These are phyloP conservation scores for Rachicladosporium sp. DNA, from an alignment of 2,329 filamentous ascomycete genomes.

Conservation along the genomic window DNA sequence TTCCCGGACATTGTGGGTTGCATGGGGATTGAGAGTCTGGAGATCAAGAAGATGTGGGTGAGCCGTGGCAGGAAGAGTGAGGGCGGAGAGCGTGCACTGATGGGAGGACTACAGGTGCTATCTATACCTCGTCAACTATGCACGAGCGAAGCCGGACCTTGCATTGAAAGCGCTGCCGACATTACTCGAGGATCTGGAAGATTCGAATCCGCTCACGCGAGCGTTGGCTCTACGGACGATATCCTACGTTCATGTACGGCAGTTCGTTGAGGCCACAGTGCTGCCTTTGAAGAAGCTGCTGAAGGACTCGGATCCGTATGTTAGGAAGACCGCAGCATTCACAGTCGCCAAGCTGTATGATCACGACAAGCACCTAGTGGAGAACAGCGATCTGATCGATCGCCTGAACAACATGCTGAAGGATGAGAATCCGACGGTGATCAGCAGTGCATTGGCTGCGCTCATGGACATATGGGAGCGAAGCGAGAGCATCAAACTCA, in stretches of 20 bases:
- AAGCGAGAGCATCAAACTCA: slow-evolving; percentile 93
- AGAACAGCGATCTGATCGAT: slow-evolving; percentile 84
- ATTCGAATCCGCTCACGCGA: slow-evolving; percentile 80
- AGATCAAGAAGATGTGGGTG: slow-evolving; percentile 97
- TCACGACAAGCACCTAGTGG: slow-evolving; percentile 81
- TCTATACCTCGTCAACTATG: slow-evolving; percentile 92
- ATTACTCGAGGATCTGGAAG: slow-evolving; percentile 84
- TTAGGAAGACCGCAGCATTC: slow-evolving; percentile 92
- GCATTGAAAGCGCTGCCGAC: slow-evolving; percentile 86
- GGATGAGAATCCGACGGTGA: slow-evolving; percentile 95
- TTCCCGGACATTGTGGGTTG: slow-evolving; percentile 92
- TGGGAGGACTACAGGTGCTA: slow-evolving; percentile 60
- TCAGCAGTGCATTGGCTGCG: slow-evolving; percentile 80
- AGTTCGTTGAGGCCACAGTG: slow-evolving; percentile 87
- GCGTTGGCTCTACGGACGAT: slow-evolving; percentile 88
- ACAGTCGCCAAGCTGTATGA: slow-evolving; percentile 97
- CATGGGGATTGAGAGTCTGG: slow-evolving; percentile 87
- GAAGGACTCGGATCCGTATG: slow-evolving; percentile 81
- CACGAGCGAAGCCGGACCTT: slow-evolving; percentile 84
- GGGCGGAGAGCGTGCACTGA: slow-evolving; percentile 17
- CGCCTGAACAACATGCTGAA: slow-evolving; percentile 76
- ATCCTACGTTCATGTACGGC: slow-evolving; percentile 91
- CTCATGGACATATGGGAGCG: slow-evolving; percentile 98
- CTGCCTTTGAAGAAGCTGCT: slow-evolving; percentile 72
- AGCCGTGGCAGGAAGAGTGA: not conserved